phyloP scores from a whole-genome alignment of 768 basidiomycete genomes.

The Tulasnella sp. region DNA sequence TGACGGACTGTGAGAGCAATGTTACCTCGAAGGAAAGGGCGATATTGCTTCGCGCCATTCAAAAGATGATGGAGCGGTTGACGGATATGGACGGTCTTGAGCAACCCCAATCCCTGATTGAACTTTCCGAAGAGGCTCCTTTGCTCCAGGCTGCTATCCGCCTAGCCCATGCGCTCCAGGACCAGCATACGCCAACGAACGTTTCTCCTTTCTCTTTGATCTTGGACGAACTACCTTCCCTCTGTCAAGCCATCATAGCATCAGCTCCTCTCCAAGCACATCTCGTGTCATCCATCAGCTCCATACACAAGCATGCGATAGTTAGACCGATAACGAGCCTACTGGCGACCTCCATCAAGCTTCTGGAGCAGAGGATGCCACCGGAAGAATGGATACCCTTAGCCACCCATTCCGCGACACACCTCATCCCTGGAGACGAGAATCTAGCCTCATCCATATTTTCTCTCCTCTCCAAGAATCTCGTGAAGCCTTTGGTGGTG shows the following conservation, averaged over 20 bases:
- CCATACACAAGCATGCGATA: conserved; percentile 27
- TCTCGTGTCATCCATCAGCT: background rate
- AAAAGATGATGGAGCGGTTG: background rate
- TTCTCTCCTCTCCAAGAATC: conserved; percentile 20
- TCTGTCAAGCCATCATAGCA: background rate
- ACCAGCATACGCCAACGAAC: too few relatives aligned
- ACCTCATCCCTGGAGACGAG: conserved; percentile 67
- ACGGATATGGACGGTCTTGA: too few relatives aligned
- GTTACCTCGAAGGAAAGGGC: too few relatives aligned
- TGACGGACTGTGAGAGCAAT: conserved; percentile 7
- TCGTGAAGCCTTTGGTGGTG: conserved; percentile 23
- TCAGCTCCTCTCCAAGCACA: too few relatives aligned
- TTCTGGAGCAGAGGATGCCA: conserved; percentile 32
- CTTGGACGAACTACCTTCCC: background rate
- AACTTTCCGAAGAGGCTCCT: too few relatives aligned
- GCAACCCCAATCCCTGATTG: too few relatives aligned
- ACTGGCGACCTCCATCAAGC: conserved; percentile 47
- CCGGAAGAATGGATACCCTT: conserved; percentile 46
- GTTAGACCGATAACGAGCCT: conserved; percentile 46
- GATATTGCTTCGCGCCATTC: background rate
- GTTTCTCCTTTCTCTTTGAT: background rate
- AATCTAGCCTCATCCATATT: conserved; percentile 38
- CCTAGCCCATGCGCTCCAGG: too few relatives aligned
- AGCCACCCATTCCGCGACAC: conserved; percentile 42
- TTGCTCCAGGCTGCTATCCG: too few relatives aligned